phyloP scores from a whole-genome alignment of 805 yeast genomes.

The Lachancea fermentati region DNA sequence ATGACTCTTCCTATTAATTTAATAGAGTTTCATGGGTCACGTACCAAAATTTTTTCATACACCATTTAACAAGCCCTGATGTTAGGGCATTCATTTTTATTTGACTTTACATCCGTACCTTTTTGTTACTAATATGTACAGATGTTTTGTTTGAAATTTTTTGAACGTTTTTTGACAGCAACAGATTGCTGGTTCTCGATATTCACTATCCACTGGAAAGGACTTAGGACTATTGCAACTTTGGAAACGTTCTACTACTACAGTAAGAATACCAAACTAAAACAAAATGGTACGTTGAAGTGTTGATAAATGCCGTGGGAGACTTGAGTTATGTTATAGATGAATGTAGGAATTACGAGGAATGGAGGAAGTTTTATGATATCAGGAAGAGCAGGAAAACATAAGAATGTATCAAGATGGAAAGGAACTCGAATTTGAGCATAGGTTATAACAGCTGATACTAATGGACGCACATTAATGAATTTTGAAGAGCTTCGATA shows the following conservation, averaged over 20 bases:
- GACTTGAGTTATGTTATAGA: neutral
- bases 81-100: too few species aligned
- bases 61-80: too few species aligned
- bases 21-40: neutral
- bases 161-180: neutral
- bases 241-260: neutral
- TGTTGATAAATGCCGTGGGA: neutral
- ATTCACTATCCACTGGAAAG: neutral
- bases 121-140: neutral
- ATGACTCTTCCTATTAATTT: neutral
- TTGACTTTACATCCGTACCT: neutral
- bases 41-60: neutral
- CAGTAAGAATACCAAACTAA: slow-evolving; percentile 10
- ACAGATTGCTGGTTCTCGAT: neutral
- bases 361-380: too few species aligned
- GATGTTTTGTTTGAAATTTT: neutral
- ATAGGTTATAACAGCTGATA: too few species aligned
- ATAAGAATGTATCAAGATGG: too few species aligned
- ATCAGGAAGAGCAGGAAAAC: too few species aligned
- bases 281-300: slow-evolving; percentile 22
- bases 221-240: neutral
- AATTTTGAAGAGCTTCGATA: too few species aligned
- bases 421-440: too few species aligned
- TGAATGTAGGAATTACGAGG: neutral
- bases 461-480: too few species aligned